phyloP scores from a whole-genome alignment of 176 grass and related monocot genomes.

The Musa beccarii region DNA sequence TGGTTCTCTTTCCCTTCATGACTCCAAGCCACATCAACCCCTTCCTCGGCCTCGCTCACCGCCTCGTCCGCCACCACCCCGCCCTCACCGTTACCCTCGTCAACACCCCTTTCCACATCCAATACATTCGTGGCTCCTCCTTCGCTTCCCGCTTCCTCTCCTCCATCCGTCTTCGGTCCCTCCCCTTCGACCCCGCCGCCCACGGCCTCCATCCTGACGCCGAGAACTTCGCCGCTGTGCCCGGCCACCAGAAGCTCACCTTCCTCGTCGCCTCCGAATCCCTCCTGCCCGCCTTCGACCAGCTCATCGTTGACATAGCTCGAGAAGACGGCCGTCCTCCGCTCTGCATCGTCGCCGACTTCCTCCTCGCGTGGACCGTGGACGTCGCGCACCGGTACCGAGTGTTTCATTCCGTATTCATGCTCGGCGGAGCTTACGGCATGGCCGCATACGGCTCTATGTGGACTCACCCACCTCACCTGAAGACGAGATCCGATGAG shows the following conservation, averaged over 20 bases:
- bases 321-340: not conserved
- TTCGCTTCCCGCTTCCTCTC: constrained; percentile 7
- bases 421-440: constrained; percentile 44
- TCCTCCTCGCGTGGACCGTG: constrained; percentile 47
- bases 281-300: constrained; percentile 42
- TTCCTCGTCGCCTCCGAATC: constrained; percentile 49
- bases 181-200: constrained; percentile 36
- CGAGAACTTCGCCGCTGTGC: constrained; percentile 32
- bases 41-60: constrained; percentile 27
- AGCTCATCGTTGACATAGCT: constrained; percentile 24
- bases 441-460: constrained; percentile 30
- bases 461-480: constrained; percentile 43
- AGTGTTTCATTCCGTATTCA: constrained; percentile 37
- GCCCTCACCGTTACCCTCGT: constrained; percentile 27
- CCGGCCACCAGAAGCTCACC: constrained; percentile 31
- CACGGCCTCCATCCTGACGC: constrained; percentile 38
- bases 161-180: constrained; percentile 27
- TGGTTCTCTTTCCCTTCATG: constrained; percentile 35
- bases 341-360: constrained; percentile 44
- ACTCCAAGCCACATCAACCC: constrained; percentile 30
- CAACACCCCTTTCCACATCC: constrained; percentile 13
- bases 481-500: constrained; percentile 18
- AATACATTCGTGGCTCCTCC: not conserved
- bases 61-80: constrained; percentile 7
- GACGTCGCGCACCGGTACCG: constrained; percentile 25